Base-by-base conservation (phyloP, 2,329 filamentous ascomycete genomes). In the Fusarium tupiense region DNA sequence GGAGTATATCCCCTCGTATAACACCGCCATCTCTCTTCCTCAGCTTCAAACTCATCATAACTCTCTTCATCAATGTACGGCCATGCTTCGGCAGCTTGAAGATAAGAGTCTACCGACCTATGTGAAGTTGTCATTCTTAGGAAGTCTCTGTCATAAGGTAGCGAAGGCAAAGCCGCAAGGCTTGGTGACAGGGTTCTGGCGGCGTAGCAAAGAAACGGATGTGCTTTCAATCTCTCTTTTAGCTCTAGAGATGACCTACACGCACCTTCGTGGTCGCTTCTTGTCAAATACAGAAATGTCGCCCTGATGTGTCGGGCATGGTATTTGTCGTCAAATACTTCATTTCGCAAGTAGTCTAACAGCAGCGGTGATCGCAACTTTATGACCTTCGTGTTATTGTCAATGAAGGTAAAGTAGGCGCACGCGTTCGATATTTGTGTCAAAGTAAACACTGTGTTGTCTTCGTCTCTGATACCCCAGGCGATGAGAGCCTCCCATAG, bases 161-260 rank as follows among this genome's bases (percentile, higher is more conserved):
- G 16, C 6, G 37, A 14, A 3, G n/a, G 19, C 16, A 29, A 14
- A 0, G 6, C 17, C 2, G n/a, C 19, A 2, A 60, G 4, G 11
- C n/a, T 60, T 13, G 33, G 38, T 5, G 62, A n/a, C 1, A 67
- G 26, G 2, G 24, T 40, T 17, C 20, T 33, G 19, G 64, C 64
- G 11, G 62, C 62, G 6, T 40, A 67, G 38, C 62, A 67, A 2
- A 67, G 64, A 59, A 60, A 67, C 5, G 62, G 62, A 24, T 67
- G 38, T 2, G 44, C n/a, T 3, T 29, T 22, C 0, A 67, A 12
- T 17, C 64, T 26, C 5, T 67, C 10, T 17, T 60, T 44, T 3
- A 67, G 26, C 14, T 67, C 19, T 1, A 20, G 6, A 1, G 64
- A 67, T 5, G 62, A 67, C 3, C 14, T 40, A 10, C 50, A 67